These are phyloP conservation scores for Penicillium oxalicum DNA, from an alignment of 2,329 filamentous ascomycete species.

Conservation along the genomic window DNA sequence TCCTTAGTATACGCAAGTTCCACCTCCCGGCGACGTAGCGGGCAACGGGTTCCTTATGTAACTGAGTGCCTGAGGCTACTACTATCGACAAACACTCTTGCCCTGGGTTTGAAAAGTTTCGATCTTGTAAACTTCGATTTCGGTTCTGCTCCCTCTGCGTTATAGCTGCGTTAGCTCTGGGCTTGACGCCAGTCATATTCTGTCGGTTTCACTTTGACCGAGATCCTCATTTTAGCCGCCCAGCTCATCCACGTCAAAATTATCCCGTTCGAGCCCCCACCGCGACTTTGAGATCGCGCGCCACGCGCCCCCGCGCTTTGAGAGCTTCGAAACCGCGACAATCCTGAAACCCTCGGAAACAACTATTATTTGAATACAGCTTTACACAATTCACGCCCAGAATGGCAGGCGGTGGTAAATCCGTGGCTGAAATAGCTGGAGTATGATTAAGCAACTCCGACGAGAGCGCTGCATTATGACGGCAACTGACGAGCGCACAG, in stretches of 20 bases:
- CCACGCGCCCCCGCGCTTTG: conserved; percentile 14
- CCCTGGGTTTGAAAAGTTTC: too few species aligned
- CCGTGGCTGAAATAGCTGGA: conserved; percentile 24
- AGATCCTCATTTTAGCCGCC: too few species aligned
- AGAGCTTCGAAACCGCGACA: conserved; percentile 4
- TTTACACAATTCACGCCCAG: neutral
- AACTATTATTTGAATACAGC: conserved; percentile 2
- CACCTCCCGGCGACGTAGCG: too few species aligned
- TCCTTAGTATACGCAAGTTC: too few species aligned
- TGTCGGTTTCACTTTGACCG: too few species aligned
- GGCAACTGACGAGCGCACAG: conserved; percentile 20
- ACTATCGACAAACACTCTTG: too few species aligned
- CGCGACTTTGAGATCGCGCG: conserved; percentile 13
- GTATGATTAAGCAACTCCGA: conserved; percentile 18
- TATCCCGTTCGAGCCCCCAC: conserved; percentile 16
- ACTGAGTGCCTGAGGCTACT: too few species aligned
- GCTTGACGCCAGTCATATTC: too few species aligned
- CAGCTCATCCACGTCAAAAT: conserved; percentile 3
- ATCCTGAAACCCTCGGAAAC: conserved; percentile 4
- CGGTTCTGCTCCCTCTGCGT: neutral
- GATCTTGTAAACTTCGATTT: neutral
- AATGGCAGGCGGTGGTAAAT: conserved; percentile 12
- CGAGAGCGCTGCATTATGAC: neutral
- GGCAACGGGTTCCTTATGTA: too few species aligned
- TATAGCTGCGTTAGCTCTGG: too few species aligned